These are phyloP conservation scores for Syzygium aqueum DNA, from an alignment of 345 rosid genomes.

Conservation along the genomic window DNA sequence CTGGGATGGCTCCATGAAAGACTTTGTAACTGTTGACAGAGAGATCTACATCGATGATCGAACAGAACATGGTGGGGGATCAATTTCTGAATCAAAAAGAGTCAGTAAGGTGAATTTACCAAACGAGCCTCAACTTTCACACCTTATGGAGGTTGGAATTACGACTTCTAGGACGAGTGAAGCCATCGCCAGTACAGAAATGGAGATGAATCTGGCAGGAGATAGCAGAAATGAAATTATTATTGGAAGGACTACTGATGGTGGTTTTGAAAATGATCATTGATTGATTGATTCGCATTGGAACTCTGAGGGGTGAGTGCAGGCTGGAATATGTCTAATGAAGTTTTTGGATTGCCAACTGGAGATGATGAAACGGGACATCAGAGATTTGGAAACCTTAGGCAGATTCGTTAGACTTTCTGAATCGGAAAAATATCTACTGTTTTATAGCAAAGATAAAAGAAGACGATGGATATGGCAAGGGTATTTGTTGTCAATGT, in stretches of 20 bases:
- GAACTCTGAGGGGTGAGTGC: background rate
- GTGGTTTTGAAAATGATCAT: background rate
- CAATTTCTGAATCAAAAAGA: background rate
- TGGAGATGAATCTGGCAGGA: background rate
- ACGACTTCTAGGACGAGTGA: background rate
- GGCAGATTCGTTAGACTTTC: background rate
- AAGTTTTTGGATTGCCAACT: background rate
- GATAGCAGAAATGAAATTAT: background rate
- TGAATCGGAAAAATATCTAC: background rate
- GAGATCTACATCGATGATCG: background rate
- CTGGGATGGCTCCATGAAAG: slow-evolving; percentile 37
- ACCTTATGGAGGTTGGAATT: background rate
- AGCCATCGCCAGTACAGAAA: background rate
- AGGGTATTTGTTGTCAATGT: background rate
- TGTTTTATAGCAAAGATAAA: background rate
- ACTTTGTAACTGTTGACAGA: slow-evolving; percentile 20
- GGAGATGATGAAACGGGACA: background rate
- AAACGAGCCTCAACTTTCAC: background rate
- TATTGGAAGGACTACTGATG: background rate
- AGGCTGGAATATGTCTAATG: background rate
- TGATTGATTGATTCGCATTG: background rate
- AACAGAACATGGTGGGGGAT: background rate
- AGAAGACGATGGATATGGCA: background rate
- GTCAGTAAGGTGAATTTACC: background rate
- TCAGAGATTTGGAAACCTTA: background rate